These are phyloP conservation scores for Coemansia sp. DNA, from an alignment of 192 early-diverging fungal species.

Conservation along the genomic window DNA sequence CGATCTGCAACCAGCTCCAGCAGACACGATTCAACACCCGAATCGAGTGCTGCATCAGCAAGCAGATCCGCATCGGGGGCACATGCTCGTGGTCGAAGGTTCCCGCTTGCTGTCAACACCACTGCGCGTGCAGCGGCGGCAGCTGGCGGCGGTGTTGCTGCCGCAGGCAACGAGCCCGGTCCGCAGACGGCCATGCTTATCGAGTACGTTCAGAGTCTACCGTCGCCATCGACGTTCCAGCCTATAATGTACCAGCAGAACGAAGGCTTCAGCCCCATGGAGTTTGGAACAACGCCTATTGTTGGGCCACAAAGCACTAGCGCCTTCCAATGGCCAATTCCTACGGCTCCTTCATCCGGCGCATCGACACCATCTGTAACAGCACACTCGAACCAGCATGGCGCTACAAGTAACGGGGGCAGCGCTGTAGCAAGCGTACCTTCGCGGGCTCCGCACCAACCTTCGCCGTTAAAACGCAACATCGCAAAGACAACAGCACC, in stretches of 20 bases:
- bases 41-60: constrained; percentile 1
- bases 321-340: constrained; percentile 72
- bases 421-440: not conserved
- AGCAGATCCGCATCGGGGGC: not conserved
- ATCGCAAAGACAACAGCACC: constrained; percentile 19
- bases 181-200: constrained; percentile 67
- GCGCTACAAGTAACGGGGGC: not conserved
- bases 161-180: constrained; percentile 53
- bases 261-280: constrained; percentile 74
- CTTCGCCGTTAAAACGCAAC: constrained; percentile 51
- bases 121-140: constrained; percentile 23
- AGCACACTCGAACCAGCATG: not conserved
- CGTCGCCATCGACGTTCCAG: constrained; percentile 75
- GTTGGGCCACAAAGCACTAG: constrained; percentile 58
- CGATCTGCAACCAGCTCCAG: constrained; percentile 14
- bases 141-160: not conserved
- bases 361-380: not conserved
- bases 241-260: constrained; percentile 71
- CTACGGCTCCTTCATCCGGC: constrained; percentile 9
- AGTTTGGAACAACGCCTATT: constrained; percentile 72
- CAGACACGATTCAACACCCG: constrained; percentile 21
- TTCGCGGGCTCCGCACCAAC: constrained; percentile 36
- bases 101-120: constrained; percentile 50
- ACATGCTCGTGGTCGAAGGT: constrained; percentile 29
- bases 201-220: constrained; percentile 65